These are phyloP conservation scores for Hypoxylon crocopeplum DNA, from an alignment of 495 filamentous ascomycete genomes.

Conservation along the genomic window DNA sequence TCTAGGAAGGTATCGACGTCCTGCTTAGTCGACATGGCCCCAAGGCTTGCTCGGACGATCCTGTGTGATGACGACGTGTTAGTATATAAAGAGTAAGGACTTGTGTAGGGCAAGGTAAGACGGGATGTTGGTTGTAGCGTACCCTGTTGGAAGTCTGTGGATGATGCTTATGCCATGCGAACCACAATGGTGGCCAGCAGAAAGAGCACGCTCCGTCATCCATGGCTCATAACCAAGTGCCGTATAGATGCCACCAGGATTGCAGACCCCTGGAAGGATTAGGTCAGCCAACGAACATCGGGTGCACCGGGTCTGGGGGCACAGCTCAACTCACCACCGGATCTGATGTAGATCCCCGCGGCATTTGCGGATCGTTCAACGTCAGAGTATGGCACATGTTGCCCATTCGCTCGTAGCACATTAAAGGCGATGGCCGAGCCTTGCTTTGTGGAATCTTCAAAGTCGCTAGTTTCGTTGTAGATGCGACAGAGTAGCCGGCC, in stretches of 20 bases:
- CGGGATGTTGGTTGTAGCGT: slow-evolving; percentile 40
- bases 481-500: slow-evolving; percentile 63
- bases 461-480: slow-evolving; percentile 63
- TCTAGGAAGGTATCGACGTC: slow-evolving; percentile 66
- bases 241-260: slow-evolving; percentile 53
- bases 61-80: slow-evolving; percentile 38
- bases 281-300: slow-evolving; percentile 57
- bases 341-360: slow-evolving; percentile 69
- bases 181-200: slow-evolving; percentile 69
- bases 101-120: slow-evolving; percentile 17
- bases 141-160: slow-evolving; percentile 61
- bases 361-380: slow-evolving; percentile 70
- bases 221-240: slow-evolving; percentile 58
- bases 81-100: slow-evolving; percentile 7
- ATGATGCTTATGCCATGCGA: slow-evolving; percentile 56
- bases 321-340: slow-evolving; percentile 63
- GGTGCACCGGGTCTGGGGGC: slow-evolving; percentile 51
- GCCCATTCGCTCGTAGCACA: slow-evolving; percentile 59
- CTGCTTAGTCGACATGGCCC: slow-evolving; percentile 70
- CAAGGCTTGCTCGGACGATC: slow-evolving; percentile 70
- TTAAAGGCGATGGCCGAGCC: slow-evolving; percentile 79
- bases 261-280: slow-evolving; percentile 53
- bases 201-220: slow-evolving; percentile 67
- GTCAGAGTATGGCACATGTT: slow-evolving; percentile 61
- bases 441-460: slow-evolving; percentile 65